Evolutionary conservation across 257 asterid species (phyloP).

Genomic region (Echites panduratus): DNA sequence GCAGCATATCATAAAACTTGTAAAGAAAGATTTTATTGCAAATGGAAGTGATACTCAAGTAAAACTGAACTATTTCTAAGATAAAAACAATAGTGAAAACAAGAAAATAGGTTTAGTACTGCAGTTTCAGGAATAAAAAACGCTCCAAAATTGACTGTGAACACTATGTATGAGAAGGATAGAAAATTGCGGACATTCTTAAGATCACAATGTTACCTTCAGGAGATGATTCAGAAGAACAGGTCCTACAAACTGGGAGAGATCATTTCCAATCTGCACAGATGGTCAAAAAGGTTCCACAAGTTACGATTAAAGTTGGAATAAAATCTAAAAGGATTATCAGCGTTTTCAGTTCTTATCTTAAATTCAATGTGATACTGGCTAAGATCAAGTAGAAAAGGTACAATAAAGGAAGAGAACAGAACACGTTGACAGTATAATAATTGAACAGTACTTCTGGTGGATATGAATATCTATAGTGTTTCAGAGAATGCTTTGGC

Average conservation of each 20-base stretch:
- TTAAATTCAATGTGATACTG: background rate
- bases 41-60: background rate
- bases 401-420: background rate
- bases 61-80: background rate
- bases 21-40: slow-evolving; percentile 14
- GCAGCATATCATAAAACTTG: slow-evolving; percentile 34
- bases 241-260: slow-evolving; percentile 86
- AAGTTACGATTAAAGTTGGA: background rate
- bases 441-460: background rate
- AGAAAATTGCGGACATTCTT: background rate
- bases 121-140: no score
- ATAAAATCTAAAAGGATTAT: background rate
- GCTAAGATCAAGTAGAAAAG: background rate
- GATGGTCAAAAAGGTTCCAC: slow-evolving; percentile 12
- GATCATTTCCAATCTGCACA: slow-evolving; percentile 71
- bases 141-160: background rate
- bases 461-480: background rate
- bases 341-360: background rate
- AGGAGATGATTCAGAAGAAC: slow-evolving; percentile 63
- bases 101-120: background rate
- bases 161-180: background rate
- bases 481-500: background rate
- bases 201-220: slow-evolving; percentile 37
- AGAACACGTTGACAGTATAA: background rate
- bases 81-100: background rate